These are phyloP conservation scores for Coemansia sp. DNA, from an alignment of 192 early-diverging fungal genomes.

Conservation along the genomic window DNA sequence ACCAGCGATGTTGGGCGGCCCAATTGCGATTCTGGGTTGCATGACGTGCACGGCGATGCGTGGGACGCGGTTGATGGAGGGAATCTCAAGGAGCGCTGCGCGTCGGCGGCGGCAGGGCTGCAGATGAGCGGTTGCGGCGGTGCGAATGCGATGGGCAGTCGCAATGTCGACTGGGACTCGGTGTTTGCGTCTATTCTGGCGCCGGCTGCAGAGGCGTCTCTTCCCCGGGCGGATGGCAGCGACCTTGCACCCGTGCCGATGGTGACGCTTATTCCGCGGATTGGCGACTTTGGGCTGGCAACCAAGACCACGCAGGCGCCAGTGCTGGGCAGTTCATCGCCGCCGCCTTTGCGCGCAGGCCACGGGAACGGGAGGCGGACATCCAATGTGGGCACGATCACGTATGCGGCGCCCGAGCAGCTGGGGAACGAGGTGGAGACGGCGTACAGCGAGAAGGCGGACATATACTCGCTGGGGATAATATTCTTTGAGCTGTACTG, in stretches of 20 bases:
- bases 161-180: slow-evolving; percentile 49
- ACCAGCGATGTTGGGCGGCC: slow-evolving; percentile 36
- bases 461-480: slow-evolving; percentile 96
- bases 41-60: slow-evolving; percentile 27
- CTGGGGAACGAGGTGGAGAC: slow-evolving; percentile 20
- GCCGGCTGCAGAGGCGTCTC: neutral
- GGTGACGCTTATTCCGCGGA: slow-evolving; percentile 56
- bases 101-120: slow-evolving; percentile 1
- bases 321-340: neutral
- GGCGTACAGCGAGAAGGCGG: slow-evolving; percentile 78
- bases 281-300: slow-evolving; percentile 98
- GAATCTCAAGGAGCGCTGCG: slow-evolving; percentile 36
- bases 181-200: slow-evolving; percentile 44
- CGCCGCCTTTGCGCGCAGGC: too few species aligned
- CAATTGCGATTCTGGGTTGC: neutral
- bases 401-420: slow-evolving; percentile 82
- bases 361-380: too few species aligned
- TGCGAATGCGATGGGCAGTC: slow-evolving; percentile 7
- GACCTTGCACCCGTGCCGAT: slow-evolving; percentile 2
- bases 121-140: neutral
- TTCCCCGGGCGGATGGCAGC: neutral
- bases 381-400: slow-evolving; percentile 87
- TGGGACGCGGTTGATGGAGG: slow-evolving; percentile 45
- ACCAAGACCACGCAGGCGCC: slow-evolving; percentile 54
- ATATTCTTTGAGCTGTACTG: slow-evolving; percentile 95